These are phyloP conservation scores for Rhodotorula kratochvilovae DNA, from an alignment of 768 basidiomycete species.

Conservation along the genomic window DNA sequence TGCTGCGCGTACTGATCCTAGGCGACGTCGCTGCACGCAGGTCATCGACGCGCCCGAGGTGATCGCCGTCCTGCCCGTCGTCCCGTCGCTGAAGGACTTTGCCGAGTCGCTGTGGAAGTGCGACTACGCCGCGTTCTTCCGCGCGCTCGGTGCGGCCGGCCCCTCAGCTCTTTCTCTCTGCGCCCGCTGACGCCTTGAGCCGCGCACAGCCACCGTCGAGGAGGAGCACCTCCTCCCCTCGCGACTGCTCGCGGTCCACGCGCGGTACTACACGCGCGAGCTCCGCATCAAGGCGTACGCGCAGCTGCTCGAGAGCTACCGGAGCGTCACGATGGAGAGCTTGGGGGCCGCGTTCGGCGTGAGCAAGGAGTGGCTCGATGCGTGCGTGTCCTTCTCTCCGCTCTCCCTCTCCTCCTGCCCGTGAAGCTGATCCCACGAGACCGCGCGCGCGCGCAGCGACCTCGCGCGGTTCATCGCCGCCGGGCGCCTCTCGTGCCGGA, in stretches of 20 bases:
- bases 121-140: constrained; percentile 90
- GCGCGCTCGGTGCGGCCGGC: constrained; percentile 64
- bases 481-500: constrained; percentile 75
- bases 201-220: constrained; percentile 69
- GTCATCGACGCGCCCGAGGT: constrained; percentile 84
- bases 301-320: constrained; percentile 87
- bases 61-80: constrained; percentile 71
- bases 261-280: constrained; percentile 85
- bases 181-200: constrained; percentile 63
- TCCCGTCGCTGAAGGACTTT: constrained; percentile 75
- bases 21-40: constrained; percentile 52
- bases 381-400: constrained; percentile 52
- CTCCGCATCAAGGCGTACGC: constrained; percentile 91
- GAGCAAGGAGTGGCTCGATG: constrained; percentile 77
- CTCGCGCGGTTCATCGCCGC: constrained; percentile 85
- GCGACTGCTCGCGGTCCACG: constrained; percentile 75
- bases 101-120: constrained; percentile 85
- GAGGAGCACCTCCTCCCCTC: constrained; percentile 81
- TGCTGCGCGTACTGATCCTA: too few species aligned
- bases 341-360: constrained; percentile 85
- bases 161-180: constrained; percentile 5
- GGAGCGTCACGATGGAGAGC: constrained; percentile 80
- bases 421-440: too few species aligned
- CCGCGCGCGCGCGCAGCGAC: constrained; percentile 56
- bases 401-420: background rate